Evolutionary conservation across 2,329 filamentous ascomycete genomes (phyloP), one percentile per base, ranked within the genome.

Genomic region (Hypocrella siamensis): DNA sequence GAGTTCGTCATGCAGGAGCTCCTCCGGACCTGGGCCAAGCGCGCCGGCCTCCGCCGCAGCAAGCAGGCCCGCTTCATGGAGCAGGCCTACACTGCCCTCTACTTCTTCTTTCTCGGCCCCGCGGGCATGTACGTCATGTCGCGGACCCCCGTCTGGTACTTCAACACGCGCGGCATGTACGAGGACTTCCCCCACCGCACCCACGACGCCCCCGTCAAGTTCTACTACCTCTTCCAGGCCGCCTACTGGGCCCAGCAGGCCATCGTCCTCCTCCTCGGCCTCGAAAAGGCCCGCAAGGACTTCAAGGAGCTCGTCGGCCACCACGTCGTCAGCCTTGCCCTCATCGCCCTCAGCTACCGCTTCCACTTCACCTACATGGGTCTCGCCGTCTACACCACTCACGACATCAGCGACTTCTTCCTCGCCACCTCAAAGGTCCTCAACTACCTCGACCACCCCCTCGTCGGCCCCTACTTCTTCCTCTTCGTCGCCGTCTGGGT

Each of bases 301-400:
- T 94, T 88, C 58, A 86, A 83, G 58, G 86, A 94, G 63, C 69
- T 94, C 33, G 82, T 93, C 31, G 74, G 77, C 33, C 86, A 96
- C 54, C 86, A 96, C 54, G 77, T 94, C 43, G 81, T 94, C 51
- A 92, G 83, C 15, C 60, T 96, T 37, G 62, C 76, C 15, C 67
- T 96, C 44, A 93, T 96, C 43, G 78, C 60, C 36, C 61, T 88
- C 48, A 90, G 81, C 61, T 96, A 94, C 60, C 75, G 84, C 38
- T 96, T 93, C 64, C 86, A 96, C 58, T 96, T 94, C 55, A 92
- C 85, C 15, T 88, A 93, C 57, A 92, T 96, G 52, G 86, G 86
- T 17, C 60, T 94, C 34, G 82, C 84, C 15, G 84, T 96, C 21
- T 96, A 93, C 56, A 84, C 90, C 39, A 93, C 86, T 8, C 84